Evolutionary conservation across 2,329 filamentous ascomycete species (phyloP), one percentile per base, ranked within the genome.

Genomic region (Trichoderma hamatum): DNA sequence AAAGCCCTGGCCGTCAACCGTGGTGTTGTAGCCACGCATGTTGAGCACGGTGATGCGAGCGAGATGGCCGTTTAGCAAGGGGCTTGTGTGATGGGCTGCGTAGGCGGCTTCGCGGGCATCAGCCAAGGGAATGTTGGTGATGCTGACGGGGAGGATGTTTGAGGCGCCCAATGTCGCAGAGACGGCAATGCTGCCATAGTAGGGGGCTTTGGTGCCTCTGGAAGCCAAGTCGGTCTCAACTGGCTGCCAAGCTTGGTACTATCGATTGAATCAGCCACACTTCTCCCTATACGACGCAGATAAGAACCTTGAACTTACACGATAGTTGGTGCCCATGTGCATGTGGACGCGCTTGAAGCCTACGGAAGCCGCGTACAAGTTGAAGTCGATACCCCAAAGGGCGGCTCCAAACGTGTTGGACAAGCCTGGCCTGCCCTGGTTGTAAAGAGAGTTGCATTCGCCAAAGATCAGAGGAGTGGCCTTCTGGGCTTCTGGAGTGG

Each of bases 321-420:
- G 82, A 74, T 88, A 90, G 75, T 89, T 83, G 16, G 86, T 89
- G 13, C 88, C 88, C 80, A 86, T 84, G 76, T 91, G 89, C 85
- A 90, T 87, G 74, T 90, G 86, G 2, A 88, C 82, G 24, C 88
- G 83, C 55, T 79, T 79, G 77, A 90, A 85, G 19, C 84, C 85
- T 2, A 83, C 82, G 0, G 84, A 80, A 1, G 88, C 88, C 65
- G 82, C 83, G 74, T 85, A 86, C 6, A 90, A 80, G 71, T 85
- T 85, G 79, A 89, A 90, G 76, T 90, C 88, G 14, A 90, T 74
- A 28, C 82, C 86, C 88, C 88, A 90, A 21, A 90, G 84, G 11
- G 88, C 87, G 11, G 88, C 88, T 43, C 88, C 89, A 75, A 90
- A 91, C 0, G 86, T 82, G 78, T 90, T 88, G 49, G 86, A 89